Evolutionary conservation across 2,329 filamentous ascomycete species (phyloP).

Genomic region (Epichloe amarillans): DNA sequence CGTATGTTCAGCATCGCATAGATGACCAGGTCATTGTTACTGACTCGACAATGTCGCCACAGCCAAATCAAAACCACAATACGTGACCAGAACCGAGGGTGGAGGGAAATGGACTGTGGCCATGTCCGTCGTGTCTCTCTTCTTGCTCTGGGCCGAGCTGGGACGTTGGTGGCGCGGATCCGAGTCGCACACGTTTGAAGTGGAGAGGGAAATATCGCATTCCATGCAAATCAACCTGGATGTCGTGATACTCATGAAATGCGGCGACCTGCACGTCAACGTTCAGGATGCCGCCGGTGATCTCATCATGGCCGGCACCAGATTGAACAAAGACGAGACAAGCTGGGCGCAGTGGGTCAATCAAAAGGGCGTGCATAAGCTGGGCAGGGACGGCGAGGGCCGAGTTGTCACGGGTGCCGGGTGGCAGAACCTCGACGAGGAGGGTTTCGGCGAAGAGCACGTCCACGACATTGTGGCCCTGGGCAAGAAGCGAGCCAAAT

Average conservation of each 20-base stretch:
- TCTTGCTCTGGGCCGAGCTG: constrained; percentile 69
- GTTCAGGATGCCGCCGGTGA: constrained; percentile 93
- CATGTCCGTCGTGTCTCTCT: constrained; percentile 58
- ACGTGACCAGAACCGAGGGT: constrained; percentile 68
- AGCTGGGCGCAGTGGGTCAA: constrained; percentile 74
- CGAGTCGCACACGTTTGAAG: constrained; percentile 81
- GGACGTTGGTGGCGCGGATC: constrained; percentile 70
- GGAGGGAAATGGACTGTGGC: constrained; percentile 90
- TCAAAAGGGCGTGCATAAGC: constrained; percentile 48
- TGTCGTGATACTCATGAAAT: constrained; percentile 80
- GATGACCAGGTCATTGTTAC: not conserved
- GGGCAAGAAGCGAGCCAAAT: constrained; percentile 48
- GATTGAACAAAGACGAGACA: constrained; percentile 64
- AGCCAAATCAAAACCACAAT: constrained; percentile 95
- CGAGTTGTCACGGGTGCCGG: constrained; percentile 42
- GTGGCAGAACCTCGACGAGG: constrained; percentile 43
- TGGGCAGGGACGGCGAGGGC: constrained; percentile 43
- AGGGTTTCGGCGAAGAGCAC: constrained; percentile 67
- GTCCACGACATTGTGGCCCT: constrained; percentile 81
- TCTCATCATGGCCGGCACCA: constrained; percentile 67
- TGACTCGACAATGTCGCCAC: constrained; percentile 3
- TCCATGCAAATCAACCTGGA: constrained; percentile 91
- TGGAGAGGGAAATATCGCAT: constrained; percentile 83
- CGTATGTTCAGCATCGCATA: constrained; percentile 44
- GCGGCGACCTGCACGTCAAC: constrained; percentile 82